Conservation (phyloP, 257 asterid species). For the Cordia subcordata region DNA sequence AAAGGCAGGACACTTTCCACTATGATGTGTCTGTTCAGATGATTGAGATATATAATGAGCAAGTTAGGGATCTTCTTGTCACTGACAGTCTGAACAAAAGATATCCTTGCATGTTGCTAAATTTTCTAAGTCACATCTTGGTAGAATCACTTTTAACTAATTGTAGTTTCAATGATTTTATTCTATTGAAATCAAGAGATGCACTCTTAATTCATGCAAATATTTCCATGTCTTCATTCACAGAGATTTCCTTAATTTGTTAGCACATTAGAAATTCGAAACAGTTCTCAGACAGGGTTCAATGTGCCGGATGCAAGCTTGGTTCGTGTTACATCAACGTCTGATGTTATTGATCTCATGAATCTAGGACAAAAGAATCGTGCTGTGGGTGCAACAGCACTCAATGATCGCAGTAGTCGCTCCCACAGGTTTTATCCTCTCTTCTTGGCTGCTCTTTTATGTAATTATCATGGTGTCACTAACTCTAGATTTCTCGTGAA, state of each 20-base stretch:
- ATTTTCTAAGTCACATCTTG: background rate
- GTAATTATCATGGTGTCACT: constrained; percentile 5
- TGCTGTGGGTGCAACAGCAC: constrained; percentile 94
- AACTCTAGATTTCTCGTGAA: background rate
- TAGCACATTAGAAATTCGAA: constrained; percentile 82
- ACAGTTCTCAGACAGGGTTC: constrained; percentile 85
- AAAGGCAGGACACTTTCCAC: constrained; percentile 66
- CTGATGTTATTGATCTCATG: constrained; percentile 80
- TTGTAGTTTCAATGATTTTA: background rate
- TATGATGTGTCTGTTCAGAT: constrained; percentile 91
- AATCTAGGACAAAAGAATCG: constrained; percentile 80
- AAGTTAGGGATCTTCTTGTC: constrained; percentile 85
- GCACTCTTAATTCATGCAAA: background rate
- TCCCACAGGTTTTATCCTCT: constrained; percentile 63
- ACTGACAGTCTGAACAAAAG: constrained; percentile 76
- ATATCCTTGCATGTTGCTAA: constrained; percentile 49
- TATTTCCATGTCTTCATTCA: background rate
- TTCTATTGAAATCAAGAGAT: background rate
- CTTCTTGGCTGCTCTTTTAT: background rate
- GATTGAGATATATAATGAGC: constrained; percentile 97
- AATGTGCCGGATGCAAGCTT: constrained; percentile 79
- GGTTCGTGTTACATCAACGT: constrained; percentile 41
- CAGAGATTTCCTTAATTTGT: constrained; percentile 42
- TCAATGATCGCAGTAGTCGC: constrained; percentile 98
- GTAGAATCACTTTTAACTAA: background rate